phyloP scores from a whole-genome alignment of 192 early-diverging fungal species.

The Dimargaris verticillata region DNA sequence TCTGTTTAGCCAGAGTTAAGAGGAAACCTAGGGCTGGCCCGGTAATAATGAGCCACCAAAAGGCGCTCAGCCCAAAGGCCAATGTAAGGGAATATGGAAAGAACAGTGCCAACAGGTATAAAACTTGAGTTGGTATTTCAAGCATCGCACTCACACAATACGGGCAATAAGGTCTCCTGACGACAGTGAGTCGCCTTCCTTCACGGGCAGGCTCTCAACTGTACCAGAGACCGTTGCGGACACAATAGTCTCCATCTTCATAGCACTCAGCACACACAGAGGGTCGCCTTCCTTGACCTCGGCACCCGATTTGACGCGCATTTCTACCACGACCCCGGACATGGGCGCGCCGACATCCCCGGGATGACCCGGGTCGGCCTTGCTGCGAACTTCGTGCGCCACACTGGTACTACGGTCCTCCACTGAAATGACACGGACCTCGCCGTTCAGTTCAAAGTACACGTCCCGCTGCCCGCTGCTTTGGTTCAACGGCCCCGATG shows the following conservation, averaged over 20 bases:
- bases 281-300: slow-evolving; percentile 80
- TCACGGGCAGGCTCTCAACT: slow-evolving; percentile 54
- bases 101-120: too few species aligned
- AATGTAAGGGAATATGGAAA: too few species aligned
- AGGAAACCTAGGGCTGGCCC: too few species aligned
- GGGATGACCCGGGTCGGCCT: slow-evolving; percentile 59
- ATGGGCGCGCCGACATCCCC: slow-evolving; percentile 88
- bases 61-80: too few species aligned
- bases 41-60: too few species aligned
- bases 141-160: too few species aligned
- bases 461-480: slow-evolving; percentile 67
- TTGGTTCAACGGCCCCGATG: slow-evolving; percentile 70
- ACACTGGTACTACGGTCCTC: slow-evolving; percentile 39
- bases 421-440: slow-evolving; percentile 70
- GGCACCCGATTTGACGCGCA: slow-evolving; percentile 67
- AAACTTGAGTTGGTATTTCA: too few species aligned
- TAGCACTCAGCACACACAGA: slow-evolving; percentile 82
- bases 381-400: slow-evolving; percentile 44
- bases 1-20: too few species aligned
- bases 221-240: slow-evolving; percentile 57
- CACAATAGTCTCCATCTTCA: slow-evolving; percentile 97
- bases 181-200: slow-evolving; percentile 57
- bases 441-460: slow-evolving; percentile 92
- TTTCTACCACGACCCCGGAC: slow-evolving; percentile 86
- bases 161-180: slow-evolving; percentile 70